Evolutionary conservation across 306 rosid species (phyloP), one percentile per base, ranked within the genome.

Genomic region (Cicer chorassanicum): DNA sequence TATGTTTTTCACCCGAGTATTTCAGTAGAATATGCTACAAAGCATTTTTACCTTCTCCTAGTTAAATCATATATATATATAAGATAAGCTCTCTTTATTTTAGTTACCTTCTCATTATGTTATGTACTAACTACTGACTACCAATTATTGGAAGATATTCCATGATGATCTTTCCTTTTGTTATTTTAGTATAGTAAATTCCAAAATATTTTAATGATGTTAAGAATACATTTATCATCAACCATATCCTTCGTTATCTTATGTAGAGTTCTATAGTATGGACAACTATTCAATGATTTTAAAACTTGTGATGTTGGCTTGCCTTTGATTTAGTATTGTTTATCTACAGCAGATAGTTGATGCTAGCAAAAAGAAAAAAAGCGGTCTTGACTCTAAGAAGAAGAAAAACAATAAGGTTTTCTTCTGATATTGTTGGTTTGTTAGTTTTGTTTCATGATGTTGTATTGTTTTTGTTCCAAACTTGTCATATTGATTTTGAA

Each of bases 381-480:
- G 85, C 16, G 84, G 87, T 46, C 84, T 80, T 83, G 60, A 53
- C 67, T 46, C 88, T 16, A 82, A 83, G 82, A 90, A 78, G 79
- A 86, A 38, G 79, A 88, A 82, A 82, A 90, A 87, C 38, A 88
- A 70, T 44, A 89, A 93, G 88, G 98, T 93, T 78, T 64, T 79
- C 73, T 74, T 74, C 13, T 46, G 4, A 74, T 64, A 49, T 61
- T 59, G 43, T 68, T 57, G 39, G 8, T 16, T 42, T 43, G 53
- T 45, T 45, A 60, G 6, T 51, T 81, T 74, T 65, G 48, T 81
- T 53, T 44, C 50, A 18, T 77, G 48, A 43, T 63, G 66, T 34
- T 57, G 74, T 62, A 40, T 68, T 59, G 34, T 29, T 51, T 70
- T 29, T 51, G 46, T 57, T 70, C 44, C 16, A 42, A 60, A 46